Evolutionary conservation across 208 protist species (phyloP), one percentile per base, ranked within the genome.

Genomic region (Acanthamoeba healyi): DNA sequence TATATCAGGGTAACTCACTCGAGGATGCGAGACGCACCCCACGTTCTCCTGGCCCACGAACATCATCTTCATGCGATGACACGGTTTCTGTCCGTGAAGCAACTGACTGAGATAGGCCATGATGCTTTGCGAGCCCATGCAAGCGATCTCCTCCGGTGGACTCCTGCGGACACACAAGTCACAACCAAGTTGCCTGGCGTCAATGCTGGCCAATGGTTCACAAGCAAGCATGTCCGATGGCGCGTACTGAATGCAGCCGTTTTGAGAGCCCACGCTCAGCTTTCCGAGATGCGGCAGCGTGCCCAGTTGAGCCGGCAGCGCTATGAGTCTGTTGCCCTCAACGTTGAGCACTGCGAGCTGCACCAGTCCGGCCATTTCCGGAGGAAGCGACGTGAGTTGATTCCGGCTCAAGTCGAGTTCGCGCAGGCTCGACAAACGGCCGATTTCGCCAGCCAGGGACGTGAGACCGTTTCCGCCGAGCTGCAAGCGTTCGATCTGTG

Each of bases 1-100:
- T n/a, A n/a, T 17, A 3, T 26, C 29, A 36, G 32, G 0, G 14
- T 2, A 36, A 40, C 63, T 6, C 26, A 38, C 19, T 36, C 63
- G 26, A 36, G 26, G n/a, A n/a, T n/a, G 10, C 26, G 29, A 56
- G 1, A 29, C 38, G 26, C 40, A 72, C 54, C 82, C 82, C 12
- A 90, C 82, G 36, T 90, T 90, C 54, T 90, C 82, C 34, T 90
- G 82, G 7, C 82, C 82, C 6, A 90, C 82, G 15, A 90, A 49
- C 82, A 90, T 90, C 22, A 90, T 19, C 56, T 90, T 90, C 82
- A 90, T 90, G 34, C 82, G 82, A 54, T 42, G 70, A 29, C 82
- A 90, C 5, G 34, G 54, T n/a, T 72, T 17, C 82, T 72, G 49
- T 0, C 82, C 82, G 5, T 70, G 9, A 3, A 90, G 19, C 34